These are phyloP conservation scores for Sporothrix pallida DNA, from an alignment of 2,329 filamentous ascomycete genomes.

Conservation along the genomic window DNA sequence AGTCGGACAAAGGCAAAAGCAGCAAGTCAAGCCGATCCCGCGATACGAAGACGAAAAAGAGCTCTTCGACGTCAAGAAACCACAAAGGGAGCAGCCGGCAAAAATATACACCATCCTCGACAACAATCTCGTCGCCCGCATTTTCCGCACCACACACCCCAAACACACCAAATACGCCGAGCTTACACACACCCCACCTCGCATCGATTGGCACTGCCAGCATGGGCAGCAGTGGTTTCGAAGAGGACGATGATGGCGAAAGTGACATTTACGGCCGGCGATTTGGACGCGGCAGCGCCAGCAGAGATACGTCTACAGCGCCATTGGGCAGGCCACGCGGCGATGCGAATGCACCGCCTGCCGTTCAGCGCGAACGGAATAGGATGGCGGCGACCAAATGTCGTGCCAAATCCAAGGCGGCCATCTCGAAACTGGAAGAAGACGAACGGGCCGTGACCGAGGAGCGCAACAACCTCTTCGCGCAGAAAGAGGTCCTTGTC, in stretches of 20 bases:
- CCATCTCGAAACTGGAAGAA: conserved; percentile 40
- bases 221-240: conserved; percentile 18
- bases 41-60: background rate
- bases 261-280: conserved; percentile 1
- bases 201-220: conserved; percentile 18
- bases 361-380: conserved; percentile 40
- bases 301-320: background rate
- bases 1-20: background rate
- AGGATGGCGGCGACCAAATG: conserved; percentile 44
- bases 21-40: background rate
- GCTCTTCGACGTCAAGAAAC: background rate
- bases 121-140: conserved; percentile 25
- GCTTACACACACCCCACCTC: conserved; percentile 6
- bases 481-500: conserved; percentile 38
- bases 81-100: background rate
- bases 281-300: background rate
- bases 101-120: background rate
- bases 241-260: conserved; percentile 13
- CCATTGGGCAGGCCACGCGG: background rate
- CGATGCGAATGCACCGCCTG: background rate
- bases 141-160: conserved; percentile 28
- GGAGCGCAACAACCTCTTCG: conserved; percentile 38
- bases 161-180: background rate
- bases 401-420: conserved; percentile 43
- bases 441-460: conserved; percentile 37